Evolutionary conservation across 306 rosid genomes (phyloP).

Genomic region (Cyamopsis tetragonoloba): DNA sequence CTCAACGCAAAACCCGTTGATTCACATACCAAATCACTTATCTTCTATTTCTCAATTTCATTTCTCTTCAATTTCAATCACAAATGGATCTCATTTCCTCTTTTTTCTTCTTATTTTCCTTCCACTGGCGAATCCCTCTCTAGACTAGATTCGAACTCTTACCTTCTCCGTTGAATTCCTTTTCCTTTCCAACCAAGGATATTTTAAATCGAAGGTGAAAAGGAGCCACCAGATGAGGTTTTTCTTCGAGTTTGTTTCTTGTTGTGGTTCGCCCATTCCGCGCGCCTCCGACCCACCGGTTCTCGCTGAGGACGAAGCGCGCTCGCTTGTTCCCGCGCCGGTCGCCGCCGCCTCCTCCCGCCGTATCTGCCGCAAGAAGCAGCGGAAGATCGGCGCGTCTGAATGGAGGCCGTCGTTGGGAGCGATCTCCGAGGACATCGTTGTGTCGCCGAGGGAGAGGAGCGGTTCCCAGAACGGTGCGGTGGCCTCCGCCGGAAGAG

Average conservation of each 20-base stretch:
- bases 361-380: not conserved
- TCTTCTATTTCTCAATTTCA: no score
- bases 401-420: constrained; percentile 67
- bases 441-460: not conserved
- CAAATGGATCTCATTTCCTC: not conserved
- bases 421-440: constrained; percentile 50
- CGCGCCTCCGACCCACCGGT: not conserved
- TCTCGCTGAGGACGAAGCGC: constrained; percentile 16
- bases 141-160: not conserved
- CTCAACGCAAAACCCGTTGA: not conserved
- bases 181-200: not conserved
- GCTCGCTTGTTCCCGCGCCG: constrained; percentile 19
- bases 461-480: not conserved
- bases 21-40: not conserved
- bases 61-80: not conserved
- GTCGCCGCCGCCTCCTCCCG: not conserved
- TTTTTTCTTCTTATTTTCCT: not conserved
- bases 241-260: constrained; percentile 42
- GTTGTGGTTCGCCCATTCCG: constrained; percentile 32
- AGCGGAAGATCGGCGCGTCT: not conserved
- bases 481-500: not conserved
- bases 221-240: constrained; percentile 37
- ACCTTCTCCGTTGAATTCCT: not conserved
- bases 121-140: not conserved
- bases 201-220: no score